These are phyloP conservation scores for Magnusiomyces magnusii DNA, from an alignment of 1,139 yeast genomes.

Conservation along the genomic window DNA sequence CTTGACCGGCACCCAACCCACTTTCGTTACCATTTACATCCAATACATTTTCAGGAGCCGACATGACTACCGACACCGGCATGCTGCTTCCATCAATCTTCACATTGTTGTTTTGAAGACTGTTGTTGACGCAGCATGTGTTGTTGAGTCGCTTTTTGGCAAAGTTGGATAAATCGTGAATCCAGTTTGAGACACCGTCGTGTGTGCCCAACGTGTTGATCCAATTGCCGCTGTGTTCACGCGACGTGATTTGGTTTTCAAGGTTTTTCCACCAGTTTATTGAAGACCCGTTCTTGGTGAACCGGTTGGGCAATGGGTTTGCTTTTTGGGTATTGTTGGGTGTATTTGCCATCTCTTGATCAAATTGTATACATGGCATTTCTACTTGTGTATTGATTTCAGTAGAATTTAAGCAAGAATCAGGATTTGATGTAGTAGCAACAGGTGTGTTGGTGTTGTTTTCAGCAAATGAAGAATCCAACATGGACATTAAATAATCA, in stretches of 20 bases:
- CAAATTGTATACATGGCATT: not conserved
- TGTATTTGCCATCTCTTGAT: not conserved
- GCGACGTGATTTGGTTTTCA: not conserved
- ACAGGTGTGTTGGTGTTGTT: not conserved
- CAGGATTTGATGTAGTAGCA: not conserved
- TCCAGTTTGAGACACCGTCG: constrained; percentile 2
- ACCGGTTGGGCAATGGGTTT: not conserved
- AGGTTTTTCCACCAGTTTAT: constrained; percentile 3
- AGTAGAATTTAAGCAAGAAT: not conserved
- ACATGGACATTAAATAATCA: not conserved
- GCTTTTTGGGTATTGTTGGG: not conserved
- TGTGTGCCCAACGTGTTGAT: not conserved
- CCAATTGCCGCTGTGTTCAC: not conserved
- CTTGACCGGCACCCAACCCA: not conserved
- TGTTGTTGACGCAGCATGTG: not conserved
- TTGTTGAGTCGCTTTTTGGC: not conserved
- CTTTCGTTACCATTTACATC: not conserved
- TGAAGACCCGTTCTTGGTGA: not conserved
- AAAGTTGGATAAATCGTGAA: constrained; percentile 1
- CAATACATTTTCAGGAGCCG: not conserved
- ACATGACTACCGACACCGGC: too few species aligned
- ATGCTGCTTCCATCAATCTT: not conserved
- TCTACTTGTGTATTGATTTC: not conserved
- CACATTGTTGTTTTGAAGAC: not conserved
- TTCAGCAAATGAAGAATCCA: not conserved